Base-by-base conservation (phyloP, 441 rosid genomes). In the Jatropha multifida region DNA sequence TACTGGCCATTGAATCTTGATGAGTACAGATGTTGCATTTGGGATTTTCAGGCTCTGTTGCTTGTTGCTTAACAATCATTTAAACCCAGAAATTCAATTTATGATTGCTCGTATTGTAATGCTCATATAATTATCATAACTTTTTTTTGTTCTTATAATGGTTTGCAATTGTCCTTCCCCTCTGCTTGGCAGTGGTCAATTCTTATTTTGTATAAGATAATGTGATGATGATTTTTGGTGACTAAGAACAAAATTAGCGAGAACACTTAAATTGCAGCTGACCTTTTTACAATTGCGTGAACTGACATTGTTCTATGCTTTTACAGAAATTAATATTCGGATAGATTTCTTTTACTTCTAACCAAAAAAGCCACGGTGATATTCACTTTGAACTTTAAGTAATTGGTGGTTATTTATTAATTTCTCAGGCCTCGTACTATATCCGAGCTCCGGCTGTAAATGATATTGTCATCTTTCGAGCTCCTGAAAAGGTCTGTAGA, bases 391-490 rank as follows among this genome's bases (percentile, higher is more conserved):
- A 64, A 56, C 46, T 76, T 76, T 55, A 70, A 37, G 59, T 72
- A 37, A 69, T 3, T 3, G 32, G 62, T 10, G 52, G 46, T 26
- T 68, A 41, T 23, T 68, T 70, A 66, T 65, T 12, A 73, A 77
- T 23, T 78, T 85, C 54, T 69, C 90, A 94, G 98, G 93, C 91
- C 51, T 77, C 92, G 14, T 91, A 87, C 90, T 84, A 81, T 66
- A 86, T 92, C 80, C 87, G 95, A 78, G 84, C 85, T 88, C 98
- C 97, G 2, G 89, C 97, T 81, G 83, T 89, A 64, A 91, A 94
- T 76, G 97, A 94, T 77, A 89, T 92, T 44, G 90, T 94, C 37
- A 90, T 90, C 72, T 94, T 94, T 82, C 89, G 89, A 86, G 92
- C 95, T 80, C 97, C 97, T 12, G 65, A 68, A 46, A 79, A 81